phyloP scores from a whole-genome alignment of 2,329 filamentous ascomycete genomes.

The Claviceps sp. region DNA sequence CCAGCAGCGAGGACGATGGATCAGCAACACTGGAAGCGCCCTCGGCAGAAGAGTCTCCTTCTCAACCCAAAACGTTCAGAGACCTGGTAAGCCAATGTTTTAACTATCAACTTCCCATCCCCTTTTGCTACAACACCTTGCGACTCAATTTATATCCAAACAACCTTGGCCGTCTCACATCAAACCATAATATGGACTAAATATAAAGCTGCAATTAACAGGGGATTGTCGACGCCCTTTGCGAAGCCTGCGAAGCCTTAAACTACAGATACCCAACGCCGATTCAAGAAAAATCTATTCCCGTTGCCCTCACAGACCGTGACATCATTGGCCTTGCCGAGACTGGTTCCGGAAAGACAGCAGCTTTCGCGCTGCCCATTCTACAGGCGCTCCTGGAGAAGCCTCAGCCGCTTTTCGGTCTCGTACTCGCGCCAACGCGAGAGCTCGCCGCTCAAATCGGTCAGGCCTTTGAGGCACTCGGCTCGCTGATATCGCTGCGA shows the following conservation, averaged over 20 bases:
- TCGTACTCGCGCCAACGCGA: slow-evolving; percentile 83
- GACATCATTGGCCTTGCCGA: slow-evolving; percentile 92
- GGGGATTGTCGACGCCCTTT: slow-evolving; percentile 76
- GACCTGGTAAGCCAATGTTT: slow-evolving; percentile 35
- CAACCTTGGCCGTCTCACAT: too few relatives aligned
- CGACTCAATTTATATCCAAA: too few relatives aligned
- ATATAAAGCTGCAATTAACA: slow-evolving; percentile 13
- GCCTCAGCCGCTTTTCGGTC: slow-evolving; percentile 72
- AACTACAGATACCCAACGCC: slow-evolving; percentile 79
- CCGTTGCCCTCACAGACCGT: slow-evolving; percentile 60
- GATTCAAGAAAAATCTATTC: slow-evolving; percentile 79
- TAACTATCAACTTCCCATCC: neutral
- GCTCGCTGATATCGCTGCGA: slow-evolving; percentile 75
- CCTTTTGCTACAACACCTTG: too few relatives aligned
- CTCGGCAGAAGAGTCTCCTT: slow-evolving; percentile 18
- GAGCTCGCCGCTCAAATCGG: slow-evolving; percentile 89
- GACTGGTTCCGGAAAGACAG: slow-evolving; percentile 92
- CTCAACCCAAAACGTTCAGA: slow-evolving; percentile 47
- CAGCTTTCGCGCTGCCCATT: slow-evolving; percentile 86
- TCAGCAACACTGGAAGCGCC: slow-evolving; percentile 21
- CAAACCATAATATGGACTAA: too few relatives aligned
- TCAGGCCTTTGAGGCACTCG: slow-evolving; percentile 75
- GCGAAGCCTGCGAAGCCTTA: slow-evolving; percentile 72
- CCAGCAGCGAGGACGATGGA: slow-evolving; percentile 13
- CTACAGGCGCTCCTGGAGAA: slow-evolving; percentile 82